Evolutionary conservation across 2,329 filamentous ascomycete genomes (phyloP), one percentile per base, ranked within the genome.

Genomic region (Rutstroemia sp.): DNA sequence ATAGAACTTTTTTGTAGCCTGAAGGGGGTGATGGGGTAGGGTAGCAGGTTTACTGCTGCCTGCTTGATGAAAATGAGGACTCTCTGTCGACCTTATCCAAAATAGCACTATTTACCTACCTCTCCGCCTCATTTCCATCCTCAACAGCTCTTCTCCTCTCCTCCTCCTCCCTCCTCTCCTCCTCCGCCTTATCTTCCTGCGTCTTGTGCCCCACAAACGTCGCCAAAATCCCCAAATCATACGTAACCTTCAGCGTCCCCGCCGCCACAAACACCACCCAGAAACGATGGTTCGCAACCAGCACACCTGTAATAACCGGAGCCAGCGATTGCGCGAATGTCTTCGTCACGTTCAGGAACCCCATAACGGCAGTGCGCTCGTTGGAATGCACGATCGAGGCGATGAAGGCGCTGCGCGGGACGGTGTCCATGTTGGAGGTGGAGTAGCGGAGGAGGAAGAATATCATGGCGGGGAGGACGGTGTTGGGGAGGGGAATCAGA

Each of bases 361-460:
- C 87, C 80, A 90, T 84, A 10, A 88, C 80, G 0, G 84, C 83
- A 0, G 87, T 90, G 1, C 87, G 78, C 68, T 90, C 86, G 2
- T 76, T 73, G 0, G 85, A 78, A 9, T 80, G 76, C 3, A 90
- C 76, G 0, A 83, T 78, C 1, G 83, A 80, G 0, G 87, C 81
- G 2, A 90, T 70, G 67, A 90, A 89, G 0, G 87, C 87, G 3
- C 81, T 78, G 8, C 86, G 78, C 0, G 87, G 87, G 0, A 84
- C 86, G 21, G 80, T 78, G 62, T 90, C 87, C 86, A 90, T 90
- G 49, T 76, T 82, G 55, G 82, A 78, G 0, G 80, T 78, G 58
- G 79, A 82, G 0, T 84, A 76, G 7, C 87, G 79, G 10, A 86
- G 73, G 16, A 86, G 69, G 10, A 89, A 73, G 56, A 89, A 80